Evolutionary conservation across 768 basidiomycete genomes (phyloP).

Genomic region (Imleria badia): DNA sequence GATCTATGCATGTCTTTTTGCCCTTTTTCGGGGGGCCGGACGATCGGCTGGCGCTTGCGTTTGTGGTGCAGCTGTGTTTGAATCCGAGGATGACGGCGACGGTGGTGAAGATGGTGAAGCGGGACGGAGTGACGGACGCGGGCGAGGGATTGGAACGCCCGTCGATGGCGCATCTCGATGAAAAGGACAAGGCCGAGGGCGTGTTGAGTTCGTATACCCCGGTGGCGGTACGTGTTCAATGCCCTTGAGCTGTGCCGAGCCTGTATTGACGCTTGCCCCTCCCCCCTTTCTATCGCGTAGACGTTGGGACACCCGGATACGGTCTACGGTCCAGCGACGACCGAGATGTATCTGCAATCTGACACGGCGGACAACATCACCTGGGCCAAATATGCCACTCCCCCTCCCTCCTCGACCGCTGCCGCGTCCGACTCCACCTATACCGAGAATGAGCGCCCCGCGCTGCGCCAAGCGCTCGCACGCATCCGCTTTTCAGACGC

Average conservation of each 20-base stretch:
- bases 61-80: conserved; percentile 81
- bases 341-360: conserved; percentile 68
- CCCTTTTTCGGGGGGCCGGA: conserved; percentile 96
- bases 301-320: conserved; percentile 60
- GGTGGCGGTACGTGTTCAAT: conserved; percentile 4
- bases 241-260: no score
- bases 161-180: conserved; percentile 24
- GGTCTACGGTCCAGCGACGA: conserved; percentile 62
- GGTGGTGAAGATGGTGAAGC: conserved; percentile 63
- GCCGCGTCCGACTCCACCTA: no score
- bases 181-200: background rate
- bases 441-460: conserved; percentile 2
- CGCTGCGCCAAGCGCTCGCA: conserved; percentile 38
- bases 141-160: conserved; percentile 22
- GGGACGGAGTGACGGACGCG: conserved; percentile 32
- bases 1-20: conserved; percentile 68
- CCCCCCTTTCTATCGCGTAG: no score
- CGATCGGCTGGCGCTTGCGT: conserved; percentile 81
- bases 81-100: conserved; percentile 70
- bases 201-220: background rate
- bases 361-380: conserved; percentile 81
- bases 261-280: background rate
- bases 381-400: conserved; percentile 62
- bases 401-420: background rate
- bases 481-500: conserved; percentile 65